These are phyloP conservation scores for Aureobasidium sp. DNA, from an alignment of 2,329 filamentous ascomycete genomes.

Conservation along the genomic window DNA sequence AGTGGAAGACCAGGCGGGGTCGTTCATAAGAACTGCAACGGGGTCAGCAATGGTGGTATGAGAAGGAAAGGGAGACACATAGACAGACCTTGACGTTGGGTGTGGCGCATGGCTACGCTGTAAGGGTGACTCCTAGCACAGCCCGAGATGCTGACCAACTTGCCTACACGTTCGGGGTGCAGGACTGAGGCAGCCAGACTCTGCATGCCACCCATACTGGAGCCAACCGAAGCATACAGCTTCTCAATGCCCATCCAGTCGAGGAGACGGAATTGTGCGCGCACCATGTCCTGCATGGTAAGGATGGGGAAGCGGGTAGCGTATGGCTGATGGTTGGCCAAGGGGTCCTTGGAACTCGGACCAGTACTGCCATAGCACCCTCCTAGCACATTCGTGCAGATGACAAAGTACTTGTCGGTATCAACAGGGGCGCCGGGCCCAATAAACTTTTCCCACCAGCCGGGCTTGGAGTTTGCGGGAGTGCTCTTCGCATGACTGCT, in stretches of 20 bases:
- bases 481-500: conserved; percentile 95
- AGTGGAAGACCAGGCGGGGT: conserved; percentile 74
- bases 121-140: conserved; percentile 94
- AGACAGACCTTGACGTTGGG: conserved; percentile 64
- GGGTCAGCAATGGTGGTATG: not conserved
- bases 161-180: conserved; percentile 72
- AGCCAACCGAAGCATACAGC: conserved; percentile 86
- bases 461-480: conserved; percentile 72
- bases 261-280: conserved; percentile 84
- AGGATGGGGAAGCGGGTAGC: conserved; percentile 92
- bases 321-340: conserved; percentile 53
- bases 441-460: conserved; percentile 99
- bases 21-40: conserved; percentile 80
- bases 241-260: conserved; percentile 68
- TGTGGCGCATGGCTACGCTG: conserved; percentile 97
- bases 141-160: conserved; percentile 82
- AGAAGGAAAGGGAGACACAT: not conserved
- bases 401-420: conserved; percentile 83
- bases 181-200: conserved; percentile 78
- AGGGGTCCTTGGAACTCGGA: conserved; percentile 74
- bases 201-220: conserved; percentile 98
- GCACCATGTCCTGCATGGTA: conserved; percentile 95
- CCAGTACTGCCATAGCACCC: conserved; percentile 95
- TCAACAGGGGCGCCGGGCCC: conserved; percentile 77
- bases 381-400: conserved; percentile 94